A percentile compares a stretch with the other conserved stretches of the same genome.
These are phyloP conservation scores for Phaeosphaeria sp. DNA, from an alignment of 2,329 filamentous ascomycete species.

Conservation along the genomic window DNA sequence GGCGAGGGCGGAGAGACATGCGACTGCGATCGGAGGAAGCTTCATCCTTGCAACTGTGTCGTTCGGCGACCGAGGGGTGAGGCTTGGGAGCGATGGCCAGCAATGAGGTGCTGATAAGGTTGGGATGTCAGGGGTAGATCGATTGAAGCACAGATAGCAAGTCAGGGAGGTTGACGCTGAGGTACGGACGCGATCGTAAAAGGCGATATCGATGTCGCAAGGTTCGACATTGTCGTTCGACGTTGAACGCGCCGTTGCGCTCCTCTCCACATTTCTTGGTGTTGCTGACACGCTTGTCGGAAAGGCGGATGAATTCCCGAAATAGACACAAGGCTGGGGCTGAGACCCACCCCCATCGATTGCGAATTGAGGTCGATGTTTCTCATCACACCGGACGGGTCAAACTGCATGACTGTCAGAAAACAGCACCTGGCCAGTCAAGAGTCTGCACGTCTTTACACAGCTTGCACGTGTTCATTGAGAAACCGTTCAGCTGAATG, in stretches of 20 bases:
- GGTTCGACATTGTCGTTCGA: neutral
- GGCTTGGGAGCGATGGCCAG: neutral
- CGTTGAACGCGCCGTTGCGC: neutral
- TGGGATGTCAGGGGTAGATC: neutral
- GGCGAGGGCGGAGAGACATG: conserved; percentile 43
- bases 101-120: neutral
- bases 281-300: conserved; percentile 1
- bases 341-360: neutral
- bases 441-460: neutral
- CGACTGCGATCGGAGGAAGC: conserved; percentile 41
- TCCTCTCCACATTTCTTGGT: conserved; percentile 6
- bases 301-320: neutral
- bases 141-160: neutral
- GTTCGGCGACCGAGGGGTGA: neutral
- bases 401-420: neutral
- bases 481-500: neutral
- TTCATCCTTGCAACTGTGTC: conserved; percentile 22
- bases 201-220: neutral
- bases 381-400: neutral
- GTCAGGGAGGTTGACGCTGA: neutral
- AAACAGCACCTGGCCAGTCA: too few relatives aligned
- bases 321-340: neutral
- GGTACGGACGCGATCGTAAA: neutral
- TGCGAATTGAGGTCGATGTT: neutral
- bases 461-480: neutral